These are phyloP conservation scores for Thielaviopsis musarum DNA, from an alignment of 2,329 filamentous ascomycete genomes.

Conservation along the genomic window DNA sequence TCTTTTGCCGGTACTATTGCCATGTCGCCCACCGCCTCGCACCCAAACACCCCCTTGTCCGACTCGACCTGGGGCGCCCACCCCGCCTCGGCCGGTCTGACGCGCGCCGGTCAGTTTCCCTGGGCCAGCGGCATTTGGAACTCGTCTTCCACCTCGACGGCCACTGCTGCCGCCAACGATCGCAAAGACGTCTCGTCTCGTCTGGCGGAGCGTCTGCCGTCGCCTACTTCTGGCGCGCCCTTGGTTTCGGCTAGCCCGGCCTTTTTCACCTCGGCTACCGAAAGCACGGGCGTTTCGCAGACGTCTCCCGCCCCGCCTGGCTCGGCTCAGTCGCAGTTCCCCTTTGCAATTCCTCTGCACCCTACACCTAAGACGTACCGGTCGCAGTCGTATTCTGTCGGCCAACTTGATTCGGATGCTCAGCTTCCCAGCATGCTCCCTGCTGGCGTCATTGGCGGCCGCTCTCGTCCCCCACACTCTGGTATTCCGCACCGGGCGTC, in stretches of 20 bases:
- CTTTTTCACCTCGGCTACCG: slow-evolving; percentile 32
- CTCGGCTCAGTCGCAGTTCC: slow-evolving; percentile 48
- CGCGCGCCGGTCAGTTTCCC: slow-evolving; percentile 37
- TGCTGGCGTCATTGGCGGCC: slow-evolving; percentile 32
- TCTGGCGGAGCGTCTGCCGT: slow-evolving; percentile 57
- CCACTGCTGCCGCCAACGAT: slow-evolving; percentile 25
- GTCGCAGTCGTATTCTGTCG: slow-evolving; percentile 92
- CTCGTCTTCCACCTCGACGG: slow-evolving; percentile 15
- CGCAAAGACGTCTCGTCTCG: slow-evolving; percentile 63
- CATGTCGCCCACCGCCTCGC: slow-evolving; percentile 64
- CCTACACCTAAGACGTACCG: slow-evolving; percentile 85
- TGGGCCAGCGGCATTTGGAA: slow-evolving; percentile 81
- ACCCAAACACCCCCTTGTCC: slow-evolving; percentile 60
- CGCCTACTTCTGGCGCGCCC: slow-evolving; percentile 47
- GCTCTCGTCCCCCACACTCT: slow-evolving; percentile 36
- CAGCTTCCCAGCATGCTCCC: slow-evolving; percentile 23
- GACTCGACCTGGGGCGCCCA: slow-evolving; percentile 47
- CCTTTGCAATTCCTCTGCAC: slow-evolving; percentile 74
- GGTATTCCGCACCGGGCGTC: slow-evolving; percentile 69
- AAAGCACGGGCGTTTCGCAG: slow-evolving; percentile 23
- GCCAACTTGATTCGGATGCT: slow-evolving; percentile 62
- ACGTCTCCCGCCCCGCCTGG: slow-evolving; percentile 35
- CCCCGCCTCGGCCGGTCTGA: slow-evolving; percentile 31
- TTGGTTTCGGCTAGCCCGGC: slow-evolving; percentile 26
- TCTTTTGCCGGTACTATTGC: slow-evolving; percentile 57